Conservation (phyloP, 768 basidiomycete species). For the Paxillus involutus region DNA sequence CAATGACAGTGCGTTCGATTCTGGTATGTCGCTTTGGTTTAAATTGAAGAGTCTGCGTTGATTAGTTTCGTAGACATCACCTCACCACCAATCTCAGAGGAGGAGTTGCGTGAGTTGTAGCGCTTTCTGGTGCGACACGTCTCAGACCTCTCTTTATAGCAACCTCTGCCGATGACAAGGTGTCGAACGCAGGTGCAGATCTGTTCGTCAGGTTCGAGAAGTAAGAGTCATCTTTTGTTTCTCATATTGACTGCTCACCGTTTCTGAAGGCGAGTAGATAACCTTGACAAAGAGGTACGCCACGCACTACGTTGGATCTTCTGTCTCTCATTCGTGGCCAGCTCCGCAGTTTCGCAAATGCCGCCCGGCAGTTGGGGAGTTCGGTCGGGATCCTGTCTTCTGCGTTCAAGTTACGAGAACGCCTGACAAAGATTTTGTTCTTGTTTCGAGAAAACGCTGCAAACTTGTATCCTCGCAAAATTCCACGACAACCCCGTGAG, state of each 20-base stretch:
- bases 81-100: constrained; percentile 39
- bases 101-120: constrained; percentile 39
- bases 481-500: constrained; percentile 39
- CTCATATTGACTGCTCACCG: constrained; percentile 4
- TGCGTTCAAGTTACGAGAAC: constrained; percentile 49
- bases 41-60: constrained; percentile 2
- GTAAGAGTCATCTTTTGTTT: constrained; percentile 24
- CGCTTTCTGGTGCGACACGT: constrained; percentile 2
- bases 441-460: constrained; percentile 59
- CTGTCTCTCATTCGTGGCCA: constrained; percentile 20
- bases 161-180: constrained; percentile 50
- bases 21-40: constrained; percentile 27
- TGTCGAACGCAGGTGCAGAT: constrained; percentile 50
- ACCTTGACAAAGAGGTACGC: constrained; percentile 47
- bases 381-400: constrained; percentile 58
- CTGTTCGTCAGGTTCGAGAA: constrained; percentile 48
- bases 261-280: constrained; percentile 41
- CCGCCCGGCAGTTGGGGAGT: constrained; percentile 54
- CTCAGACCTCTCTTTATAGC: constrained; percentile 15
- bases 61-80: constrained; percentile 18
- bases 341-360: constrained; percentile 55
- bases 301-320: not conserved
- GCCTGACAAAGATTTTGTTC: constrained; percentile 48
- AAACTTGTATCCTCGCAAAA: constrained; percentile 51
- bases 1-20: constrained; percentile 36